Conservation (phyloP, 768 basidiomycete species). For the Collybiopsis luxurians region DNA sequence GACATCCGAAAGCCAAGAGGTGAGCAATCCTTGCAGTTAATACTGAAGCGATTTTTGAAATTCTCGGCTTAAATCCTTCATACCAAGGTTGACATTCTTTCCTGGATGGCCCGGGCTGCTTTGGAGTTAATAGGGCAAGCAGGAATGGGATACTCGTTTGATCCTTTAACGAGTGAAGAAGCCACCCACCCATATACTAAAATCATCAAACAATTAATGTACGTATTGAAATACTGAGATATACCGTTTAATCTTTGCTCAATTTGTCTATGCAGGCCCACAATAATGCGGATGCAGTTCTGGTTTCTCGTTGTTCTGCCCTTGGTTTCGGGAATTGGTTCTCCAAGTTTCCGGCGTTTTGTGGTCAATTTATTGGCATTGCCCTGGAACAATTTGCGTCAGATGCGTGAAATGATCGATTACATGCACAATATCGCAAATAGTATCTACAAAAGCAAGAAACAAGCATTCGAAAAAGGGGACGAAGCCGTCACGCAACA, state of each 20-base stretch:
- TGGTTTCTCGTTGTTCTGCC: slow-evolving; percentile 14
- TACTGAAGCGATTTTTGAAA: slow-evolving; percentile 18
- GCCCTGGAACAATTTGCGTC: slow-evolving; percentile 20
- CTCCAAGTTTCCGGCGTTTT: slow-evolving; percentile 23
- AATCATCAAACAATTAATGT: background rate
- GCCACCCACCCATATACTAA: background rate
- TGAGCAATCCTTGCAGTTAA: too few relatives aligned
- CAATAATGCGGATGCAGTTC: background rate
- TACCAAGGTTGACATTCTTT: slow-evolving; percentile 21
- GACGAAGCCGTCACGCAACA: slow-evolving; percentile 23
- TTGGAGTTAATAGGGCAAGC: slow-evolving; percentile 6
- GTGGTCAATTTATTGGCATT: slow-evolving; percentile 18
- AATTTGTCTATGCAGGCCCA: background rate
- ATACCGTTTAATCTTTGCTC: background rate
- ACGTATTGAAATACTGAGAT: background rate
- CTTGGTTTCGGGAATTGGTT: slow-evolving; percentile 18
- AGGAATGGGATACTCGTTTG: slow-evolving; percentile 6
- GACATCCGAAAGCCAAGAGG: background rate
- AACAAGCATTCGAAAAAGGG: slow-evolving; percentile 21
- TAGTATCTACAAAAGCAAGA: slow-evolving; percentile 26
- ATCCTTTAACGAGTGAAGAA: background rate
- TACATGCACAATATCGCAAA: slow-evolving; percentile 22
- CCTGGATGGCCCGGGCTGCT: slow-evolving; percentile 7
- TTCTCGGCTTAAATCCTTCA: too few relatives aligned
- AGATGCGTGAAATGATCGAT: slow-evolving; percentile 23